Evolutionary conservation across 768 basidiomycete genomes (phyloP), one percentile per base, ranked within the genome.

Genomic region (Termitomyces sp.): DNA sequence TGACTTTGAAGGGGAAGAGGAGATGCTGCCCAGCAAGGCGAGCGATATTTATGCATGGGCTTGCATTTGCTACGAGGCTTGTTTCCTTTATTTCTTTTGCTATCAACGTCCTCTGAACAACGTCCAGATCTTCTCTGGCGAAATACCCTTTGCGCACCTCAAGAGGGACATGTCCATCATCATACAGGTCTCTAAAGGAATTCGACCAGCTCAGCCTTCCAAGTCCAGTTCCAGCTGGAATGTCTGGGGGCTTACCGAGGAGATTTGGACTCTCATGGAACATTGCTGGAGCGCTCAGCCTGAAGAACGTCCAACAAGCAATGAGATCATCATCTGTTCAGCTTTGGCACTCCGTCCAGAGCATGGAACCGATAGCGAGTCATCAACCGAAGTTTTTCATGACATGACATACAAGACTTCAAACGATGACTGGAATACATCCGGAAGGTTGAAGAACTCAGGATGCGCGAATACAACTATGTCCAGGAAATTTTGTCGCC

Each of bases 11-110:
- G 44, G 28, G 6, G 36, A 30, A 6, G 46, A 48, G 26, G 33
- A 48, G 23, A 30, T n/a, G 18, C 26, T 38, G 4, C 18, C 18
- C 6, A 41, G 20, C 28, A 48, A 41, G 41, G 40, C 44, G 2
- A 61, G 60, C 14, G 60, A 61, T 26, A 36, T 61, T 10, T 62
- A 62, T 41, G 52, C 57, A 14, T 55, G 28, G 52, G 46, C 33
- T 2, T 62, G 61, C 8, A 30, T 58, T 35, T 58, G 26, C 18
- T 58, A 57, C 33, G 55, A 56, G 49, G 59, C 36, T 35, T 8
- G 51, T 32, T 41, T 30, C 3, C 12, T 9, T 5, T n/a, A 5
- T n/a, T 36, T 43, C 8, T 1, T 2, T 13, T 36, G 7, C 6
- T 12, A 8, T 4, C 30, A 10, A 51, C 23, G 4, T n/a, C 36